Base-by-base conservation (phyloP, 2,329 filamentous ascomycete genomes). In the Calonectria henricotiae region DNA sequence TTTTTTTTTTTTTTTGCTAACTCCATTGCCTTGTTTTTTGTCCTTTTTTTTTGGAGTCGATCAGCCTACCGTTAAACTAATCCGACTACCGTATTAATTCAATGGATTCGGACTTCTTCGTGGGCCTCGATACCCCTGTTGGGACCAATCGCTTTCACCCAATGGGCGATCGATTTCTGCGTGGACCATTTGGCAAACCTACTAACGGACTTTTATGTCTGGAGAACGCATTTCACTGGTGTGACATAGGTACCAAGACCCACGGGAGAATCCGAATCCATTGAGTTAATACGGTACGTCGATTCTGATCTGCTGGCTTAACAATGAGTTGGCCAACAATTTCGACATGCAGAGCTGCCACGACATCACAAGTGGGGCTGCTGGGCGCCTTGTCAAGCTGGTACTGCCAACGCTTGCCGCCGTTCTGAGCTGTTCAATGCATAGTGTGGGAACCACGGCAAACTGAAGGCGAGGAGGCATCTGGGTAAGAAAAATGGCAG, bases 301-400 rank as follows among this genome's bases (percentile, higher is more conserved):
- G 37, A 44, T 32, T 61, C 25, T 5, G 39, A 54, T 54, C 62
- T 43, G 35, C 43, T 30, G 43, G 39, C 37, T 27, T n/a, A 49
- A 54, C 12, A 41, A 46, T 41, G 51, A 61, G 41, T 20, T 65
- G 67, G 15, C 62, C 30, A 58, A 49, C 51, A n/a, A 61, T 43
- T 64, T 32, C 25, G 15, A 44, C 23, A 61, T 61, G 64, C 64
- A 47, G 37, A 62, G 60, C 61, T 55, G 66, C 66, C 66, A 68
- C 66, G 66, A 68, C 66, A 68, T 68, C 61, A 61, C 41, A 60
- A 64, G 60, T 60, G 60, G 49, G 30, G 37, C 23, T 44, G 32
- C 55, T 61, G 39, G 60, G 49, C 49, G 17, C 11, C 58, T 32
- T 35, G 37, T 27, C 39, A 20, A 54, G 47, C 65, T 32, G 17